Conservation (phyloP, 805 yeast genomes). For the Candida anglica region DNA sequence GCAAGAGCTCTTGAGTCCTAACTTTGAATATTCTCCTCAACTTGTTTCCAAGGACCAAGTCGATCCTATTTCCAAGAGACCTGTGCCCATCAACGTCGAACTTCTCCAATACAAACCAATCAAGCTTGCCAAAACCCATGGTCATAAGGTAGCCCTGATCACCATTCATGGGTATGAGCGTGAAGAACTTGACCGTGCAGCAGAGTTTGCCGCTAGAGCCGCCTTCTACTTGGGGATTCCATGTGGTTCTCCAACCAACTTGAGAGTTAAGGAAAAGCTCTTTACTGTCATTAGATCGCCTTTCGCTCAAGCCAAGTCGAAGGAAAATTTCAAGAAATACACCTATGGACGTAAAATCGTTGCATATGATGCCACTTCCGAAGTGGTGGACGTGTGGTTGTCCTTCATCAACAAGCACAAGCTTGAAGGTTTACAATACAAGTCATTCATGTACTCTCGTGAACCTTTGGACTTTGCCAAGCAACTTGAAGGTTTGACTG, state of each 20-base stretch:
- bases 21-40: slow-evolving; percentile 28
- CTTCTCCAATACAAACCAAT: slow-evolving; percentile 79
- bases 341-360: slow-evolving; percentile 72
- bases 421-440: slow-evolving; percentile 78
- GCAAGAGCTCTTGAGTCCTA: slow-evolving; percentile 21
- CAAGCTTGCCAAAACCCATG: slow-evolving; percentile 60
- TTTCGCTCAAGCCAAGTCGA: slow-evolving; percentile 89
- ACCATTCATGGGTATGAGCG: slow-evolving; percentile 69
- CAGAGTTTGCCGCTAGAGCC: slow-evolving; percentile 84
- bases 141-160: slow-evolving; percentile 75
- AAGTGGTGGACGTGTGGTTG: slow-evolving; percentile 77
- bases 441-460: slow-evolving; percentile 53
- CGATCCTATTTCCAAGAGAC: slow-evolving; percentile 32
- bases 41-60: slow-evolving; percentile 16
- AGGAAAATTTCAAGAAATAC: slow-evolving; percentile 88
- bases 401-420: slow-evolving; percentile 75
- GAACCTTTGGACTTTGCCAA: slow-evolving; percentile 26
- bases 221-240: slow-evolving; percentile 91
- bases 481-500: slow-evolving; percentile 23
- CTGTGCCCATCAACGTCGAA: slow-evolving; percentile 82
- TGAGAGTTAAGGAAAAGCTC: slow-evolving; percentile 68
- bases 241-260: slow-evolving; percentile 66
- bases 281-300: slow-evolving; percentile 95
- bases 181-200: slow-evolving; percentile 66
- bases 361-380: slow-evolving; percentile 83